phyloP scores from a whole-genome alignment of 2,329 filamentous ascomycete species.

The Botrytis medusae region DNA sequence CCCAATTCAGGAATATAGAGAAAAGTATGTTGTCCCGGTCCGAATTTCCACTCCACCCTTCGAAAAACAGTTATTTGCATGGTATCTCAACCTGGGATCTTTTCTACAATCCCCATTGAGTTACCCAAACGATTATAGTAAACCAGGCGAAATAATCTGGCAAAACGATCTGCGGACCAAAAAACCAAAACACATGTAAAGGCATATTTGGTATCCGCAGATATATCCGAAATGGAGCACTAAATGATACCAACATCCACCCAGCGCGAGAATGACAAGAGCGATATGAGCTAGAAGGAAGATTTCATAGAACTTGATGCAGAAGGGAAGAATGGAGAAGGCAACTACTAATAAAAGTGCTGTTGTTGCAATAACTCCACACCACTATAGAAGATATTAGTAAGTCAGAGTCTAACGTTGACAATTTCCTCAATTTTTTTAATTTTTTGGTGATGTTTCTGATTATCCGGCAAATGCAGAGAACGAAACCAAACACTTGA shows the following conservation, averaged over 20 bases:
- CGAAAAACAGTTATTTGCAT: constrained; percentile 5
- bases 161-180: constrained; percentile 48
- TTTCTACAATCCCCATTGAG: not conserved
- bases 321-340: constrained; percentile 41
- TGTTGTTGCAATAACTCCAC: constrained; percentile 45
- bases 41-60: too few relatives aligned
- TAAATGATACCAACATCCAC: constrained; percentile 41
- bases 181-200: constrained; percentile 46
- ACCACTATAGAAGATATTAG: constrained; percentile 26
- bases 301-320: constrained; percentile 35
- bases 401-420: not conserved
- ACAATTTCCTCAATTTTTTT: too few relatives aligned
- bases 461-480: not conserved
- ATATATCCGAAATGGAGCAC: constrained; percentile 32
- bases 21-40: too few relatives aligned
- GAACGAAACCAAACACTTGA: not conserved
- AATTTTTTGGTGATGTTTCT: too few relatives aligned
- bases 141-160: constrained; percentile 43
- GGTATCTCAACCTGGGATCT: not conserved
- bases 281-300: constrained; percentile 26
- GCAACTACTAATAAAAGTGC: constrained; percentile 27
- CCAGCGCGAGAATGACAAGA: constrained; percentile 23
- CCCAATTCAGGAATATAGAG: too few relatives aligned
- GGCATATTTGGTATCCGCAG: constrained; percentile 41
- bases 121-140: not conserved